These are phyloP conservation scores for Trichoderma brevicompactum DNA, from an alignment of 2,329 filamentous ascomycete genomes.

Conservation along the genomic window DNA sequence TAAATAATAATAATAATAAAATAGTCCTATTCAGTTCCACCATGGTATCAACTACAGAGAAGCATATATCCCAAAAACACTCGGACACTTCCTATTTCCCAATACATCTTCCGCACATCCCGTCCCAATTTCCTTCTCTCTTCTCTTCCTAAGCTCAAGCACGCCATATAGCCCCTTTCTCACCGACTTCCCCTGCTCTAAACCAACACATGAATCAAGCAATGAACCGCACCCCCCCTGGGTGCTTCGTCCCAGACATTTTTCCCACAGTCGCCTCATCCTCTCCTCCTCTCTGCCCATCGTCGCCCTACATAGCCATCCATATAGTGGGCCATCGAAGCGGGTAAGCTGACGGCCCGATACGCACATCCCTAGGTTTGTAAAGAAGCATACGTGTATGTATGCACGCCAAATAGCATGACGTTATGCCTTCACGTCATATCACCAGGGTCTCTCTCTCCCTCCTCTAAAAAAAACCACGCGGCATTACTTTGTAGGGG, in stretches of 20 bases:
- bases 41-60: no score
- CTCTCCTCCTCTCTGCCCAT: not conserved
- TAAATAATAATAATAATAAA: no score
- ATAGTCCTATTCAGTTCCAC: no score
- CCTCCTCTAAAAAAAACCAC: not conserved
- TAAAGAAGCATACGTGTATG: not conserved
- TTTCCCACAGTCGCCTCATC: not conserved
- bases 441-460: not conserved
- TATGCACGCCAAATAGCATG: slow-evolving; percentile 1
- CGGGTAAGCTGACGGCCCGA: slow-evolving; percentile 22
- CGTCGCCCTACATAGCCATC: not conserved
- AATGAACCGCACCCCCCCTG: no score
- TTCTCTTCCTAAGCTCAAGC: not conserved
- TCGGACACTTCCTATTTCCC: no score
- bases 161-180: not conserved
- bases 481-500: not conserved
- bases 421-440: slow-evolving; percentile 17
- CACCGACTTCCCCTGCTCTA: no score
- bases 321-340: not conserved
- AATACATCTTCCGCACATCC: no score
- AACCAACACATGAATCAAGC: no score
- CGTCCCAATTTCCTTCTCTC: no score
- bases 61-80: no score
- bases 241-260: not conserved
- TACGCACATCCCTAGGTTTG: not conserved